Base-by-base conservation (phyloP, 1,284 basidiomycete species). In the Sporisorium graminicola region DNA sequence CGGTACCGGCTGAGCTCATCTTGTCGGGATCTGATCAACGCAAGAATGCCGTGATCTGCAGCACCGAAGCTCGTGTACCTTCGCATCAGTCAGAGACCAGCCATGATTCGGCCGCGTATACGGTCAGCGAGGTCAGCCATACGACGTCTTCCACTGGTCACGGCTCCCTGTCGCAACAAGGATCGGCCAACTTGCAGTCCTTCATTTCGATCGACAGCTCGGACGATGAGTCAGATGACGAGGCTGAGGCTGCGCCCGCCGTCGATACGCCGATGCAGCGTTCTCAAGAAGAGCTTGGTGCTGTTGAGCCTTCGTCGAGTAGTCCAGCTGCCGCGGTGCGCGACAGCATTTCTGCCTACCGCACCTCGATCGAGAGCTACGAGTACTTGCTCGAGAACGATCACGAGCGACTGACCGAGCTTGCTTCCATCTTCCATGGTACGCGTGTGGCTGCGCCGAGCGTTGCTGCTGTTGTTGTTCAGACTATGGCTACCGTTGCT, bases 151-250 rank as follows among this genome's bases (percentile, higher is more conserved):
- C 59, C 35, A n/a, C 27, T 26, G 37, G 43, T 42, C 63, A 68
- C 40, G 58, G 63, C 20, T 59, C 61, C 4, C 2, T 60, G 5
- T 74, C 62, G 24, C 63, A 68, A n/a, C 63, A 58, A 42, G 44
- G 61, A 6, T 62, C 62, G 2, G 43, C 64, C 18, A 49, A 56
- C 26, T 43, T 71, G 43, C 65, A 59, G 43, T 77, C 74, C 1
- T 77, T 77, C 58, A 77, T 77, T 59, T 77, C 74, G 49, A 73
- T 77, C 53, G 74, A 77, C 52, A 77, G 74, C 61, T 71, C 68
- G 20, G 73, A 75, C 33, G 69, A 72, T 7, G 69, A 72, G 31
- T 49, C 37, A 6, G 74, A 71, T 3, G 46, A 27, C 47, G 57
- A 63, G 16, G 53, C 29, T 20, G 57, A 63, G 16, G 53, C 29